A percentile compares a stretch with the other conserved stretches of the same genome.
phyloP scores from a whole-genome alignment of 208 protist genomes.

The Porcisia deanei region DNA sequence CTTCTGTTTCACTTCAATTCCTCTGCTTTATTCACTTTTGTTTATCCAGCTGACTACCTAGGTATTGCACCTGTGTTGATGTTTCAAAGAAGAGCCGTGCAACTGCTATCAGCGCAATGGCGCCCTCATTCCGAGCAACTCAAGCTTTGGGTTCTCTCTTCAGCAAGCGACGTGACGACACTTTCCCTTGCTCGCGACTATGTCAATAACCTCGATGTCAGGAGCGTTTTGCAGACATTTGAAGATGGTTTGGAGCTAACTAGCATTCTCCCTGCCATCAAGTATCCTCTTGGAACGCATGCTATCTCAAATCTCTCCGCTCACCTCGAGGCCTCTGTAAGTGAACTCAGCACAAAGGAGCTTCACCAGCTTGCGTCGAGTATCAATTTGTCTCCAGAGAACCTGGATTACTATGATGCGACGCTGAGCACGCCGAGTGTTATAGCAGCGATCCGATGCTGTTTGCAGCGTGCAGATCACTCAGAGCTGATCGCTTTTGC shows the following conservation, averaged over 20 bases:
- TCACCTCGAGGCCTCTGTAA: conserved; percentile 16
- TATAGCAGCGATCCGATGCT: conserved; percentile 14
- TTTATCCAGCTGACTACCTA: not conserved
- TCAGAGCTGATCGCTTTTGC: conserved; percentile 17
- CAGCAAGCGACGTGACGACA: conserved; percentile 25
- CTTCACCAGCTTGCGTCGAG: conserved; percentile 15
- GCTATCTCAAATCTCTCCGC: conserved; percentile 10
- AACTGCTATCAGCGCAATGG: conserved; percentile 40
- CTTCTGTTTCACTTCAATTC: conserved; percentile 2
- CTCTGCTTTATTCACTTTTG: not conserved
- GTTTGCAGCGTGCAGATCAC: conserved; percentile 2
- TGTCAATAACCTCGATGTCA: conserved; percentile 24
- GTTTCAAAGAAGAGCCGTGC: not conserved
- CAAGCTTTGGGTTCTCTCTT: conserved; percentile 53
- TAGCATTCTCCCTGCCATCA: conserved; percentile 18
- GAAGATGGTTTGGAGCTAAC: conserved; percentile 34
- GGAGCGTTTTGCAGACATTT: conserved; percentile 20
- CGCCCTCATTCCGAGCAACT: conserved; percentile 66
- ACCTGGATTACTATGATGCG: conserved; percentile 25
- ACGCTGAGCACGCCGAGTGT: conserved; percentile 6
- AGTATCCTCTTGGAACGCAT: conserved; percentile 27
- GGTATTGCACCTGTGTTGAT: conserved; percentile 2
- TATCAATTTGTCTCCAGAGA: conserved; percentile 7
- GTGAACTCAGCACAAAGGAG: conserved; percentile 7
- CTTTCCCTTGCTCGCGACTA: conserved; percentile 28